Conservation (phyloP, 1,139 yeast species). For the Geotrichum macrosporum region DNA sequence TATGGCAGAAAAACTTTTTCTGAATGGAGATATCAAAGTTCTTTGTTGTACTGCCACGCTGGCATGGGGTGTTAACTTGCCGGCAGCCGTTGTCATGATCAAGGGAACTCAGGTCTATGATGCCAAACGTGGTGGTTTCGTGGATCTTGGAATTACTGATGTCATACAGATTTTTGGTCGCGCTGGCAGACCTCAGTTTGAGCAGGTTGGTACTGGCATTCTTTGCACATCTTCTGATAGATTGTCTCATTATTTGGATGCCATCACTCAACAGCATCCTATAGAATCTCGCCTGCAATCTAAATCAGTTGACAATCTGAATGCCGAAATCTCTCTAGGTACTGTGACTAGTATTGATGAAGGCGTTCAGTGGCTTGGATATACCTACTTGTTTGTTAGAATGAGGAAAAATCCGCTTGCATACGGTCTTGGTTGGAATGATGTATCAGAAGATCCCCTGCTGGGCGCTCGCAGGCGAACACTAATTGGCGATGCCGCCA, state of each 20-base stretch:
- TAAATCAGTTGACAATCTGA: slow-evolving; percentile 82
- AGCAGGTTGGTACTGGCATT: slow-evolving; percentile 87
- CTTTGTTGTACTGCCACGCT: slow-evolving; percentile 94
- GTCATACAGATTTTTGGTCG: slow-evolving; percentile 98
- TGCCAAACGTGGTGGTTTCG: slow-evolving; percentile 89
- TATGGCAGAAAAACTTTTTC: slow-evolving; percentile 80
- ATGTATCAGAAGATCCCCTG: slow-evolving; percentile 75
- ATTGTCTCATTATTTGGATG: slow-evolving; percentile 78
- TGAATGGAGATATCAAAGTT: slow-evolving; percentile 80
- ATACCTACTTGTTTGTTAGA: slow-evolving; percentile 88
- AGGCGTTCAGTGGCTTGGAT: slow-evolving; percentile 95
- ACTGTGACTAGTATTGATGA: slow-evolving; percentile 93
- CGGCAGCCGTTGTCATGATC: slow-evolving; percentile 95
- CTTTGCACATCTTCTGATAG: slow-evolving; percentile 78
- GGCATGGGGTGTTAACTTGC: slow-evolving; percentile 99
- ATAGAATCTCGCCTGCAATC: slow-evolving; percentile 80
- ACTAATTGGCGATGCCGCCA: slow-evolving; percentile 74
- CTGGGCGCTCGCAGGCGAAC: slow-evolving; percentile 68
- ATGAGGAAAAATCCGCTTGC: slow-evolving; percentile 93
- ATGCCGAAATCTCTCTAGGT: slow-evolving; percentile 94
- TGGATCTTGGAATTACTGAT: slow-evolving; percentile 91
- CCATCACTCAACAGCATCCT: slow-evolving; percentile 92
- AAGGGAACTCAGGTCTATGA: slow-evolving; percentile 97
- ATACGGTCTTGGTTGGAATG: slow-evolving; percentile 90
- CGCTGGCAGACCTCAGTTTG: slow-evolving; percentile 98